Conservation (phyloP, 2,329 filamentous ascomycete genomes). For the Daldinia eschscholtzii region DNA sequence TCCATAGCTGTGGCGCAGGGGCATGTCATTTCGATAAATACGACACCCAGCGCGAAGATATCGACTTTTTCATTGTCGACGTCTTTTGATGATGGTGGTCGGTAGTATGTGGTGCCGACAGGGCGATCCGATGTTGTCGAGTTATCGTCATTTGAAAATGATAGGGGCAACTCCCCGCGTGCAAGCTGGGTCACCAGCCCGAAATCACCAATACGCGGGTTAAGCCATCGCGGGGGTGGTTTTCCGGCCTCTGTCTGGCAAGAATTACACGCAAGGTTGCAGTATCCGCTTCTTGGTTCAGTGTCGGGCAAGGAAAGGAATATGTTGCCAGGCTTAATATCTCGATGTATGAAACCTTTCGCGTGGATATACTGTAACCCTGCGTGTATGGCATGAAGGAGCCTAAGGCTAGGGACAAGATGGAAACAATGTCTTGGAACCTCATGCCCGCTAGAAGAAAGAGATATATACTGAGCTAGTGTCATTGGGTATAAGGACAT, state of each 20-base stretch:
- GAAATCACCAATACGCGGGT: constrained; percentile 75
- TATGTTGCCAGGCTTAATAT: constrained; percentile 76
- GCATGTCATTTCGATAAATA: constrained; percentile 71
- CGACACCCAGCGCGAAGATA: constrained; percentile 71
- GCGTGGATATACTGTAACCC: constrained; percentile 74
- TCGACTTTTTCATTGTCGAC: constrained; percentile 67
- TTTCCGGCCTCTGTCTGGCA: constrained; percentile 30
- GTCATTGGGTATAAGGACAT: constrained; percentile 76
- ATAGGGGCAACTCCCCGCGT: constrained; percentile 50
- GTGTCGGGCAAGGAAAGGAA: constrained; percentile 66
- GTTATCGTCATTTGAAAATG: constrained; percentile 28
- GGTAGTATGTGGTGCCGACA: constrained; percentile 74
- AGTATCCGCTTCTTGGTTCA: constrained; percentile 46
- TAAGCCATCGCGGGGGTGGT: constrained; percentile 57
- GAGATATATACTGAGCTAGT: constrained; percentile 68
- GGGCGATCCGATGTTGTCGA: constrained; percentile 53
- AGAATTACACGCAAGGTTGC: constrained; percentile 45
- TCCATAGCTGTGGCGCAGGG: constrained; percentile 66
- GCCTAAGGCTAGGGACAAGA: constrained; percentile 66
- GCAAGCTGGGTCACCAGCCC: constrained; percentile 70
- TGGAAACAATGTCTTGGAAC: constrained; percentile 70
- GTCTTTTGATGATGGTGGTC: constrained; percentile 58
- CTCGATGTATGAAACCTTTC: constrained; percentile 71
- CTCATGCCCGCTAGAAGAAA: constrained; percentile 47
- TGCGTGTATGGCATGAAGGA: constrained; percentile 69